phyloP scores from a whole-genome alignment of 345 rosid genomes.

The Garcia nutans region DNA sequence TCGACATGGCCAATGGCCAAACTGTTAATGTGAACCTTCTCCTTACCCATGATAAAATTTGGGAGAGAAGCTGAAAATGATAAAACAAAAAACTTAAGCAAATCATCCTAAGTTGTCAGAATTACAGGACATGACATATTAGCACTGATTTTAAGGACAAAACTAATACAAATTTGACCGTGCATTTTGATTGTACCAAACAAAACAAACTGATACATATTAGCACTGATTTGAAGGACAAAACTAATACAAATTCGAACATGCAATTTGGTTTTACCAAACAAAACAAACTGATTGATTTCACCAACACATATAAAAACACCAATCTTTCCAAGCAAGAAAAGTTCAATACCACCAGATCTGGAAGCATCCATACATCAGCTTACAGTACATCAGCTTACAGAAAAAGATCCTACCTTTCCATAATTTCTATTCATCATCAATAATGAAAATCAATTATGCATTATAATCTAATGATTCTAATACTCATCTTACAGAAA shows the following conservation, averaged over 20 bases:
- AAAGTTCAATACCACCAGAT: too few relatives aligned
- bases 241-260: background rate
- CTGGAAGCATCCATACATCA: too few relatives aligned
- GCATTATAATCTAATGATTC: background rate
- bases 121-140: background rate
- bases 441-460: background rate
- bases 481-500: too few relatives aligned
- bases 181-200: background rate
- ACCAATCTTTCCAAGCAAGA: too few relatives aligned
- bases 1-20: constrained; percentile 36
- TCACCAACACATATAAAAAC: too few relatives aligned
- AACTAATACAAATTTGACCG: background rate
- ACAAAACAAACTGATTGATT: background rate
- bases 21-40: constrained; percentile 29
- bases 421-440: background rate
- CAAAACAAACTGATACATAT: background rate
- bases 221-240: background rate
- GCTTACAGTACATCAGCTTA: too few relatives aligned
- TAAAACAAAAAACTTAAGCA: background rate
- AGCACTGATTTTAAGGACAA: background rate
- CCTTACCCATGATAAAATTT: constrained; percentile 25
- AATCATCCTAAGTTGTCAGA: background rate
- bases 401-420: too few relatives aligned
- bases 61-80: constrained; percentile 9
- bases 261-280: background rate